These are phyloP conservation scores for Dillenia turbinata DNA, from an alignment of 164 flowering plant species.

Conservation along the genomic window DNA sequence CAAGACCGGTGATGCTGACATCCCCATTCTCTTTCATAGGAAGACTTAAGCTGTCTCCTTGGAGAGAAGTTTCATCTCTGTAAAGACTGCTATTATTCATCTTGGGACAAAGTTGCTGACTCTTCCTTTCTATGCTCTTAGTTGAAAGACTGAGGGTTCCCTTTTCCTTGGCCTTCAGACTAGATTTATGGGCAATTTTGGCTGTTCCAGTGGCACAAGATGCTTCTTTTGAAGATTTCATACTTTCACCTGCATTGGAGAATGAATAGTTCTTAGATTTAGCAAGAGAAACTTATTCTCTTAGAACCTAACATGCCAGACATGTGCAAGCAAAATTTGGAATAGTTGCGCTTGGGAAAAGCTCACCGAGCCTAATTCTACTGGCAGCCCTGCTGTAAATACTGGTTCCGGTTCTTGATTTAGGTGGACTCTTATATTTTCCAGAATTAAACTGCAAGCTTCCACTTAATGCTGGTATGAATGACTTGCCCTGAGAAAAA, in stretches of 20 bases:
- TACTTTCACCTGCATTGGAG: too few species aligned
- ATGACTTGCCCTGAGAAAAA: too few species aligned
- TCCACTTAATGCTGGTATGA: conserved; percentile 22
- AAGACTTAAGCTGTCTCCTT: neutral
- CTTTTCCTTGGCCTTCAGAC: conserved; percentile 7
- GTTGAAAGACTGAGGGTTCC: neutral
- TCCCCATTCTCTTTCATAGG: neutral
- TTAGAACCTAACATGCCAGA: too few species aligned
- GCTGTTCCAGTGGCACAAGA: conserved; percentile 4
- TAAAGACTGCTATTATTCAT: conserved; percentile 3
- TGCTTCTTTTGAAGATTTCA: neutral
- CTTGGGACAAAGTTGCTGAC: conserved; percentile 1
- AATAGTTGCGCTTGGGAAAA: conserved; percentile 1
- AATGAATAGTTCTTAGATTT: too few species aligned
- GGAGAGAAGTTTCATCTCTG: conserved; percentile 6
- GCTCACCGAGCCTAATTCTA: conserved; percentile 28
- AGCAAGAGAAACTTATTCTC: too few species aligned
- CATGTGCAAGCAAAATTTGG: too few species aligned
- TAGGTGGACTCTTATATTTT: too few species aligned
- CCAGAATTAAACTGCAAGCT: conserved; percentile 20
- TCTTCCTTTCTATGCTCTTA: conserved; percentile 1
- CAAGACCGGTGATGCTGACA: neutral
- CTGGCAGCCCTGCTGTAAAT: conserved; percentile 20
- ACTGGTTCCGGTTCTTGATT: neutral
- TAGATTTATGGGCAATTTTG: neutral